phyloP scores from a whole-genome alignment of 139 green algal species.

The Picocystis salinarum region DNA sequence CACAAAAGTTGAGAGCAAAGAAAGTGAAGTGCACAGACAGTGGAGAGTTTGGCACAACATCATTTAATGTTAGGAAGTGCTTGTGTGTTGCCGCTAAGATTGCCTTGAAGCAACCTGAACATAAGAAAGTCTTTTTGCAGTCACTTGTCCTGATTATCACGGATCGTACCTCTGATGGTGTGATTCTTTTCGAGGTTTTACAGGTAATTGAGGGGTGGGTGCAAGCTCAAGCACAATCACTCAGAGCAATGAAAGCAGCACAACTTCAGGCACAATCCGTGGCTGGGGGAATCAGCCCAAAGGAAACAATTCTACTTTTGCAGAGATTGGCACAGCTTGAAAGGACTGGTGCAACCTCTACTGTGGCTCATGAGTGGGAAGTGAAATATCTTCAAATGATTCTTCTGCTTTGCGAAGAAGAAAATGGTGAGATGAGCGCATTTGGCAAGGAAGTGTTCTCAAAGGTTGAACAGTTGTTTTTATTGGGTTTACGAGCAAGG shows the following conservation, averaged over 20 bases:
- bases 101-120: conserved; percentile 28
- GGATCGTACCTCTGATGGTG: conserved; percentile 7
- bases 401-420: conserved; percentile 24
- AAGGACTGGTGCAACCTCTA: conserved; percentile 8
- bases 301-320: conserved; percentile 70
- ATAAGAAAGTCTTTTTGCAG: conserved; percentile 54
- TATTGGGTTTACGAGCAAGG: conserved; percentile 60
- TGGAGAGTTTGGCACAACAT: conserved; percentile 48
- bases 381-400: conserved; percentile 49
- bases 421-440: conserved; percentile 1
- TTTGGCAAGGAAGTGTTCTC: conserved; percentile 26
- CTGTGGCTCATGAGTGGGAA: conserved; percentile 33
- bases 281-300: conserved; percentile 20
- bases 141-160: conserved; percentile 56
- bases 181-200: conserved; percentile 15
- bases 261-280: conserved; percentile 21
- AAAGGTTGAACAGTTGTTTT: conserved; percentile 71
- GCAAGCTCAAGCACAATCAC: conserved; percentile 26
- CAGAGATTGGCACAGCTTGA: conserved; percentile 52
- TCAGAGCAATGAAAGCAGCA: conserved; percentile 10
- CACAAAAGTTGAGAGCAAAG: too few species aligned
- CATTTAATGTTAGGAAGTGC: conserved; percentile 36
- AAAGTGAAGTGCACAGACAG: too few species aligned
- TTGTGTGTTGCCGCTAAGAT: conserved; percentile 32
- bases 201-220: conserved; percentile 19